A percentile compares a stretch with the other conserved stretches of the same genome.
These are phyloP conservation scores for Cnidoscolus chayamansa DNA, from an alignment of 441 rosid species.

Conservation along the genomic window DNA sequence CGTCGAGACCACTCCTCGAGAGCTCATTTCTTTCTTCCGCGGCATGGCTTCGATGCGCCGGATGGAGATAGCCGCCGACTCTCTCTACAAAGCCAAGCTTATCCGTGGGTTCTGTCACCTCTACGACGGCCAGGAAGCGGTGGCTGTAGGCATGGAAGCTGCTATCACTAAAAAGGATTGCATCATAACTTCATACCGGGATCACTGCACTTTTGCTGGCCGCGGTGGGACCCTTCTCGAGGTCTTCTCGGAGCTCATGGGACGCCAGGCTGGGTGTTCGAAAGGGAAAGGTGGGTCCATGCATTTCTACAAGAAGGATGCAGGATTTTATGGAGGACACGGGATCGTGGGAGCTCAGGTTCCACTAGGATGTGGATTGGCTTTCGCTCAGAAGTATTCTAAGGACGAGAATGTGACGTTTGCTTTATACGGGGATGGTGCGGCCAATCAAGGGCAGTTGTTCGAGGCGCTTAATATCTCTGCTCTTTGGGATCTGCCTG, in stretches of 20 bases:
- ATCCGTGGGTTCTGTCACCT: slow-evolving; percentile 95
- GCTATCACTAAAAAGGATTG: slow-evolving; percentile 74
- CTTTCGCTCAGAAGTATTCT: slow-evolving; percentile 90
- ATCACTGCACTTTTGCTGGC: slow-evolving; percentile 79
- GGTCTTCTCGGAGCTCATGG: slow-evolving; percentile 88
- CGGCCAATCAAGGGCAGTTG: slow-evolving; percentile 96
- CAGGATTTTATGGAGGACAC: slow-evolving; percentile 85
- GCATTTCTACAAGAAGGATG: slow-evolving; percentile 94
- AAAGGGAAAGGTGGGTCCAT: slow-evolving; percentile 94
- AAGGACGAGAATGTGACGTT: slow-evolving; percentile 86
- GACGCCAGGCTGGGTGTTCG: slow-evolving; percentile 81
- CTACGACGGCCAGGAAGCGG: slow-evolving; percentile 96
- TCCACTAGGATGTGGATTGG: slow-evolving; percentile 91
- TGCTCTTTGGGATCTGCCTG: slow-evolving; percentile 95
- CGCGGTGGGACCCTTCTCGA: slow-evolving; percentile 79
- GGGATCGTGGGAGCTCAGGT: slow-evolving; percentile 99
- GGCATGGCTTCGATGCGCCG: slow-evolving; percentile 88
- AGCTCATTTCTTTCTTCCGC: slow-evolving; percentile 75
- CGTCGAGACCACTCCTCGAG: slow-evolving; percentile 59
- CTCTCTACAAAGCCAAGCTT: slow-evolving; percentile 91
- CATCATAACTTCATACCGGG: slow-evolving; percentile 87
- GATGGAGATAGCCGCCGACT: slow-evolving; percentile 94
- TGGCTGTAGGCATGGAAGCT: slow-evolving; percentile 91
- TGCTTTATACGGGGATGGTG: slow-evolving; percentile 88
- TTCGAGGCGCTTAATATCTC: slow-evolving; percentile 93